Base-by-base conservation (phyloP, 2,329 filamentous ascomycete species). In the Emydomyces testavorans region DNA sequence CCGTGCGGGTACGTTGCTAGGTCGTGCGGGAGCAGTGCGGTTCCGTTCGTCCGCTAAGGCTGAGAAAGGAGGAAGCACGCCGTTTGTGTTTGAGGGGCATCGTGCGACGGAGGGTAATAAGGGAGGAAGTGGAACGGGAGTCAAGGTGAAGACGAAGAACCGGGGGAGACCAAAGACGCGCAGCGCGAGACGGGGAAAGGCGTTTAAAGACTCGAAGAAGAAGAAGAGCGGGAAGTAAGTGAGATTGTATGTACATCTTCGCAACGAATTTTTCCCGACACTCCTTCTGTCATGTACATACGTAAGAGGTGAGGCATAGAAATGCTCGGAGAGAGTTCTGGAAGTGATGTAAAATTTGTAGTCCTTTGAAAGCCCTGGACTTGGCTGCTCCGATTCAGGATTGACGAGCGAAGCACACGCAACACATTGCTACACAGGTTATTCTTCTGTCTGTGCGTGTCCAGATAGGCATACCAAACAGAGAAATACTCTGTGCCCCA, bases 31-130 rank as follows among this genome's bases (percentile, higher is more conserved):
- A 46, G 65, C 64, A 4, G 60, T 62, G 26, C 62, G 65, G 54
- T 36, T 66, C 20, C 46, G 46, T 5, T 31, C 43, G 23, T 32
- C 18, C 23, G 34, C 11, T 18, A 64, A 61, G 20, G 53, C 54
- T n/a, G 57, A 52, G 29, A 58, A 52, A 42, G 56, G 49, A 26
- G 54, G 18, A 46, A 49, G 38, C 10, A 21, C 31, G 31, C 61
- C 61, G 0, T 53, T 69, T 35, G 62, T 72, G 16, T 71, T 72
- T 50, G 69, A 72, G 52, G 69, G 69, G 15, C 61, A 69, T 48
- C 66, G 69, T 23, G 69, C 69, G 21, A 62, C 59, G 1, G 60
- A 63, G 41, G 38, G 43, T n/a, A 36, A 43, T 21, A 57, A 57
- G 50, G 59, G 57, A 32, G 56, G 56, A 8, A 58, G 57, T 26